Evolutionary conservation across 2,329 filamentous ascomycete species (phyloP).

Genomic region (Tolypocladium pustulatum): DNA sequence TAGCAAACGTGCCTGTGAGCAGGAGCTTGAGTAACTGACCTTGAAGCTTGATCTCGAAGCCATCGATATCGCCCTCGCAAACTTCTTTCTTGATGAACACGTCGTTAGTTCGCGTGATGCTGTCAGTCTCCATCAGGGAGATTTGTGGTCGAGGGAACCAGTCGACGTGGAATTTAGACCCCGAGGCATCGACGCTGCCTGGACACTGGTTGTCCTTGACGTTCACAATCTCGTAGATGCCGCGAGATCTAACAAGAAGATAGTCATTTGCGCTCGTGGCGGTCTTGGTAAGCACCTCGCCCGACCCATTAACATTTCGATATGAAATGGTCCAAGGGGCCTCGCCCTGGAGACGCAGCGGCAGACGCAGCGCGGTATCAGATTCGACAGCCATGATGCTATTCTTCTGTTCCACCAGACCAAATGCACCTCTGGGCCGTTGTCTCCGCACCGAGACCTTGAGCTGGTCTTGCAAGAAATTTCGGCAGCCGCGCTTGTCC

Average conservation of each 20-base stretch:
- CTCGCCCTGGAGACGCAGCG: slow-evolving; percentile 76
- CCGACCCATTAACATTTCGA: slow-evolving; percentile 49
- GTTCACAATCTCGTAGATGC: slow-evolving; percentile 69
- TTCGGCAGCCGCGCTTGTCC: slow-evolving; percentile 78
- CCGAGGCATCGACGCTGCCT: slow-evolving; percentile 64
- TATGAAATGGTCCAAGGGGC: slow-evolving; percentile 76
- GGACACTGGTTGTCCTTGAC: slow-evolving; percentile 74
- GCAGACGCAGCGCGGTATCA: slow-evolving; percentile 60
- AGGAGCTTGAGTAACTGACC: slow-evolving; percentile 38
- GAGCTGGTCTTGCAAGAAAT: slow-evolving; percentile 71
- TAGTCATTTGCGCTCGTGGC: slow-evolving; percentile 53
- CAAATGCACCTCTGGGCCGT: slow-evolving; percentile 78
- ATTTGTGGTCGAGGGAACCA: slow-evolving; percentile 79
- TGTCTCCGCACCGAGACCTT: slow-evolving; percentile 83
- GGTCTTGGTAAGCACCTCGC: slow-evolving; percentile 34
- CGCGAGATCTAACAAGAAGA: slow-evolving; percentile 54
- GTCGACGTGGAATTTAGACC: slow-evolving; percentile 66
- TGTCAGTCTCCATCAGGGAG: slow-evolving; percentile 52
- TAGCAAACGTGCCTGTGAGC: slow-evolving; percentile 12
- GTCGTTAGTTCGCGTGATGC: slow-evolving; percentile 39
- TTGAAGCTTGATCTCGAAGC: slow-evolving; percentile 68
- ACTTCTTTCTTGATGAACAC: slow-evolving; percentile 68
- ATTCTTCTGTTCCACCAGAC: slow-evolving; percentile 70
- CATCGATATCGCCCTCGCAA: slow-evolving; percentile 90
- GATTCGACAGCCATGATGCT: slow-evolving; percentile 62